These are phyloP conservation scores for Debaryomyces maramus DNA, from an alignment of 805 yeast species.

Conservation along the genomic window DNA sequence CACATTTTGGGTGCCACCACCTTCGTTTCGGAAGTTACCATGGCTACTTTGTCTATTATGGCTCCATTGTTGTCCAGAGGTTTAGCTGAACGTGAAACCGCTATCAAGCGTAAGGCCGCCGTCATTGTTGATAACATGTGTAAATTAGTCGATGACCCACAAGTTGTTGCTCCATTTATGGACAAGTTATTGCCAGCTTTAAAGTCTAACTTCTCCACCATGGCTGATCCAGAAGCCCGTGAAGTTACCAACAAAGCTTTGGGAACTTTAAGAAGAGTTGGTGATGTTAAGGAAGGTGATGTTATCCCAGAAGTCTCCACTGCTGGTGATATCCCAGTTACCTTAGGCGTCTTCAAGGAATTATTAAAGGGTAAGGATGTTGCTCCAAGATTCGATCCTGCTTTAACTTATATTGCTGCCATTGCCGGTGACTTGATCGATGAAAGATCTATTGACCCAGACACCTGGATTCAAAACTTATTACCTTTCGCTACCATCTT, in stretches of 20 bases:
- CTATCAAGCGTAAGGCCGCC: constrained; percentile 99
- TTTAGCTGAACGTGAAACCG: constrained; percentile 99
- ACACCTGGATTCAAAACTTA: constrained; percentile 84
- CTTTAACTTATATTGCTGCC: constrained; percentile 83
- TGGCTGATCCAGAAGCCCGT: constrained; percentile 99
- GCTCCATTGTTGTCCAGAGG: constrained; percentile 98
- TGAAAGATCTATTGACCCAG: constrained; percentile 91
- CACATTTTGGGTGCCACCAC: constrained; percentile 99
- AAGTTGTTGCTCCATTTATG: constrained; percentile 99
- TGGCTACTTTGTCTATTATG: constrained; percentile 99
- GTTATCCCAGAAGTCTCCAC: constrained; percentile 94
- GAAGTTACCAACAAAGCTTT: constrained; percentile 96
- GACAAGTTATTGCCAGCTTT: constrained; percentile 93
- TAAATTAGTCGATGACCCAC: constrained; percentile 99
- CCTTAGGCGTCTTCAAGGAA: constrained; percentile 75
- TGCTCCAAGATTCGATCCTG: constrained; percentile 75
- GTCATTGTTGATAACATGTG: constrained; percentile 99
- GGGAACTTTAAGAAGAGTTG: constrained; percentile 97
- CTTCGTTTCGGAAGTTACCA: constrained; percentile 98
- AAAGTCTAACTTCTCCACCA: constrained; percentile 89
- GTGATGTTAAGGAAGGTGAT: constrained; percentile 91
- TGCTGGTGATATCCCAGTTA: constrained; percentile 95
- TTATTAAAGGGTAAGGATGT: constrained; percentile 68
- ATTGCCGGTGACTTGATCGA: constrained; percentile 99
- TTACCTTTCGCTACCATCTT: constrained; percentile 95